Conservation (phyloP, 164 flowering plant species). For the Stephania cephalantha region DNA sequence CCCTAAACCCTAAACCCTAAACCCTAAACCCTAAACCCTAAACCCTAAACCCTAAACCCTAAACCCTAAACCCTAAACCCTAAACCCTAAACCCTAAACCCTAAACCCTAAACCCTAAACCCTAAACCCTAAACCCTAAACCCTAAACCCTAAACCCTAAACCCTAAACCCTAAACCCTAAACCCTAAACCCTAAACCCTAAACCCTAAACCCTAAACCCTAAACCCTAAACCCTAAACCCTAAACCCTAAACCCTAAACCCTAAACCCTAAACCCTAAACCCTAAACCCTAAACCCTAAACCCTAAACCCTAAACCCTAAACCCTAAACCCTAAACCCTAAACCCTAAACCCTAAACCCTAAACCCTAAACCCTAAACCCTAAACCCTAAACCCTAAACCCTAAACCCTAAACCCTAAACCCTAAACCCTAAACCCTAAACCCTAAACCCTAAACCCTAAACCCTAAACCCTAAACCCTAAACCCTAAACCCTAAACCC, state of each 20-base stretch:
- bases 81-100: not conserved
- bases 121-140: slow-evolving; percentile 9
- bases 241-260: slow-evolving; percentile 17
- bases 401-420: slow-evolving; percentile 15
- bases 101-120: slow-evolving; percentile 12
- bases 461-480: slow-evolving; percentile 10
- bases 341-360: slow-evolving; percentile 10
- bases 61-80: slow-evolving; percentile 20
- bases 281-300: slow-evolving; percentile 13
- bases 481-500: slow-evolving; percentile 20
- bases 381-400: slow-evolving; percentile 18
- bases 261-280: slow-evolving; percentile 16
- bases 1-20: slow-evolving; percentile 22
- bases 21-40: slow-evolving; percentile 19
- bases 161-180: slow-evolving; percentile 16
- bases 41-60: slow-evolving; percentile 17
- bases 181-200: slow-evolving; percentile 17
- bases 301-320: slow-evolving; percentile 8
- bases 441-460: slow-evolving; percentile 7
- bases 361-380: slow-evolving; percentile 15
- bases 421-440: slow-evolving; percentile 18
- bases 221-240: slow-evolving; percentile 16
- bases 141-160: slow-evolving; percentile 13
- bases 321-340: slow-evolving; percentile 5
- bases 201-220: slow-evolving; percentile 15